Percentiles rank a stretch among this genome's conserved stretches.
Evolutionary conservation across 345 rosid species (phyloP).

Genomic region (Aethionema arabicum): DNA sequence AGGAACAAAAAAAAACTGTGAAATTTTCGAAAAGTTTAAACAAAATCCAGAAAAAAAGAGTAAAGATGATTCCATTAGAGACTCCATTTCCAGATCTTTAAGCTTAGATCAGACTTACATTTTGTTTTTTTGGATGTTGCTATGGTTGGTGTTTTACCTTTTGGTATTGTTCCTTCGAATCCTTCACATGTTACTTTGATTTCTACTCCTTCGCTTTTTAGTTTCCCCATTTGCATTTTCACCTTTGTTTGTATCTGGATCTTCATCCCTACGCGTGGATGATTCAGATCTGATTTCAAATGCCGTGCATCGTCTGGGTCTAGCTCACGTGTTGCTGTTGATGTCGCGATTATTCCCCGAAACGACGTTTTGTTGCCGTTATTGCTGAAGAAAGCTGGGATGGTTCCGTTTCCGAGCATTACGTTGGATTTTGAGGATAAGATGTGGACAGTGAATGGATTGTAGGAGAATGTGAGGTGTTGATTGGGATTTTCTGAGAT

Average conservation of each 20-base stretch:
- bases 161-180: constrained; percentile 61
- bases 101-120: constrained; percentile 80
- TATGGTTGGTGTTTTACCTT: constrained; percentile 63
- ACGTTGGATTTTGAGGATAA: constrained; percentile 42
- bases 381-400: constrained; percentile 54
- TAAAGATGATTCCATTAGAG: not conserved
- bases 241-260: constrained; percentile 66
- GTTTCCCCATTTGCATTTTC: constrained; percentile 52
- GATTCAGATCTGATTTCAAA: constrained; percentile 76
- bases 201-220: constrained; percentile 73
- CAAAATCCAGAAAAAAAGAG: constrained; percentile 26
- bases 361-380: constrained; percentile 65
- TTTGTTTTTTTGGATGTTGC: constrained; percentile 50
- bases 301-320: constrained; percentile 61
- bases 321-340: constrained; percentile 54
- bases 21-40: constrained; percentile 34
- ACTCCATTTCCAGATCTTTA: constrained; percentile 92
- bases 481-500: constrained; percentile 73
- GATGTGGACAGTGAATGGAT: constrained; percentile 53
- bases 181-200: constrained; percentile 73
- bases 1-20: constrained; percentile 23
- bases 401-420: constrained; percentile 66
- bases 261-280: constrained; percentile 48
- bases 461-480: constrained; percentile 67
- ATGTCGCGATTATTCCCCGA: constrained; percentile 51